A percentile compares a stretch with the other conserved stretches of the same genome.
Conservation (phyloP, 2,329 filamentous ascomycete species). For the Diaporthe amygdali region DNA sequence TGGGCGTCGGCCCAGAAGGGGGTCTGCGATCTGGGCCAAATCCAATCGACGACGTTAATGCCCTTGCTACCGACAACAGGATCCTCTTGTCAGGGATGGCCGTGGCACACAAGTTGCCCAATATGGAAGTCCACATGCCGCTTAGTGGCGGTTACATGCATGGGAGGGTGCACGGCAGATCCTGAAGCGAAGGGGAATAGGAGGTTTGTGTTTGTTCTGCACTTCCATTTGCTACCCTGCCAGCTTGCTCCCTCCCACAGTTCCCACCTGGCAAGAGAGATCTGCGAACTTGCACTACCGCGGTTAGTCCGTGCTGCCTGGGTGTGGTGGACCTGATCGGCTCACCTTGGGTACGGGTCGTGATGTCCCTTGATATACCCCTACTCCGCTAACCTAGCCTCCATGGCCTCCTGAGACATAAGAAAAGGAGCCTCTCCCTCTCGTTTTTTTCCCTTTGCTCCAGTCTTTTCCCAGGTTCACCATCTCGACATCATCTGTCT, state of each 20-base stretch:
- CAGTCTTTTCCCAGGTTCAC: not conserved
- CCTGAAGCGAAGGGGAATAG: conserved; percentile 14
- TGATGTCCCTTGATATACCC: conserved; percentile 10
- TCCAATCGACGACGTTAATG: not conserved
- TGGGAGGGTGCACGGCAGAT: conserved; percentile 2
- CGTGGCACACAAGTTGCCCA: not conserved
- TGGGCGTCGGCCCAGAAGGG: not conserved
- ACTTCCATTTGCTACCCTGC: not conserved
- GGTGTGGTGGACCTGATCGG: conserved; percentile 10
- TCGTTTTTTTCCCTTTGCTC: not conserved
- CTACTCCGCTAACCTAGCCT: conserved; percentile 2
- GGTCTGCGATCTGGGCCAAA: not conserved
- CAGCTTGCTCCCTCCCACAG: too few relatives aligned
- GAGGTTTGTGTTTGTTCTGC: conserved; percentile 8
- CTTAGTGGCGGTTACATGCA: conserved; percentile 13
- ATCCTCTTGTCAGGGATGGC: conserved; percentile 5
- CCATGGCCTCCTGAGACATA: conserved; percentile 10
- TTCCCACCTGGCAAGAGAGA: not conserved
- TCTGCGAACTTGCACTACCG: not conserved
- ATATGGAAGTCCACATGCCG: conserved; percentile 10
- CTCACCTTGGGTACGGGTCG: conserved; percentile 4
- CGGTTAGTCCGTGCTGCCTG: conserved; percentile 9
- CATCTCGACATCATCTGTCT: conserved; percentile 11
- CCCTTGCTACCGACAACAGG: not conserved
- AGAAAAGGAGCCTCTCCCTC: conserved; percentile 12